Evolutionary conservation across 208 protist species (phyloP).

Genomic region (Polymyxa betae): DNA sequence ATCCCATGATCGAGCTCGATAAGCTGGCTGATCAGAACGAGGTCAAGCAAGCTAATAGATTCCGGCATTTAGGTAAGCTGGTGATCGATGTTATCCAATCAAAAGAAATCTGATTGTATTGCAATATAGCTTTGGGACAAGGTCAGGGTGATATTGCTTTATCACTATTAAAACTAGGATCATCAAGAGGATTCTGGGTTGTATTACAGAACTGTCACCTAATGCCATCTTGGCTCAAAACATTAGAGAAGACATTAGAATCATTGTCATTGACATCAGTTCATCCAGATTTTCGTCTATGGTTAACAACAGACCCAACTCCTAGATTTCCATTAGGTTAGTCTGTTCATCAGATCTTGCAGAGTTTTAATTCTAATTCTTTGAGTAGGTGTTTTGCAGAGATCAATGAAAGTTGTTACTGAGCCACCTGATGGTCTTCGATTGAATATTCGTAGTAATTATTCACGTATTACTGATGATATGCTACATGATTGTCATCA

Average conservation of each 20-base stretch:
- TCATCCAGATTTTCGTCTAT: constrained; percentile 96
- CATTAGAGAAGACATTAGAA: constrained; percentile 95
- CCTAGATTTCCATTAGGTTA: constrained; percentile 95
- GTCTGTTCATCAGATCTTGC: neutral
- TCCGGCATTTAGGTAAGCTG: constrained; percentile 10
- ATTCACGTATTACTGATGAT: constrained; percentile 89
- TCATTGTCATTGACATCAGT: constrained; percentile 67
- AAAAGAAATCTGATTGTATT: constrained; percentile 80
- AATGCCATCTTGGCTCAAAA: constrained; percentile 94
- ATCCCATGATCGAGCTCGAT: constrained; percentile 94
- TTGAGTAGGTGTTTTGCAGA: constrained; percentile 64
- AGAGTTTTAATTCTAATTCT: neutral
- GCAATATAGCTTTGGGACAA: constrained; percentile 91
- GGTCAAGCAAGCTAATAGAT: constrained; percentile 37
- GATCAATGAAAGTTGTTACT: constrained; percentile 85
- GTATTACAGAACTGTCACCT: constrained; percentile 99
- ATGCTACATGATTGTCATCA: constrained; percentile 82
- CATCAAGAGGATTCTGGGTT: constrained; percentile 94
- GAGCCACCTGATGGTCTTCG: constrained; percentile 97
- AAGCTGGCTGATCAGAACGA: constrained; percentile 85
- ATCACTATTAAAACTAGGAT: constrained; percentile 89
- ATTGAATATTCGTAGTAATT: constrained; percentile 97
- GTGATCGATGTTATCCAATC: constrained; percentile 70
- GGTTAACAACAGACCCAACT: constrained; percentile 97
- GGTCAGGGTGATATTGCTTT: constrained; percentile 94